Evolutionary conservation across 2,329 filamentous ascomycete species (phyloP).

Genomic region (Emergomyces pasteurianus): DNA sequence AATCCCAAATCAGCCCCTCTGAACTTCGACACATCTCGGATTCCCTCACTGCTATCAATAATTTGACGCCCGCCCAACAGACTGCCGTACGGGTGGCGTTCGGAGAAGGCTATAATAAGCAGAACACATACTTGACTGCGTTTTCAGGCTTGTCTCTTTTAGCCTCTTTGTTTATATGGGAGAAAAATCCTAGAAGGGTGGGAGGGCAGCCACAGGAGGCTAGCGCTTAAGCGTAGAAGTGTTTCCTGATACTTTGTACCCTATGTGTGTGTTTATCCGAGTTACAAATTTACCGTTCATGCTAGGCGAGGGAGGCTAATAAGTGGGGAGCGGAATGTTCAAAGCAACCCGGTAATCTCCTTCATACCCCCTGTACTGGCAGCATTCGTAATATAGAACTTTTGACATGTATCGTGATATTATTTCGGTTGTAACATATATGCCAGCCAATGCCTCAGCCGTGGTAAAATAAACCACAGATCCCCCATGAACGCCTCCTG

Average conservation of each 20-base stretch:
- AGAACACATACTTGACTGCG: not conserved
- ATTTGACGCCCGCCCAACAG: not conserved
- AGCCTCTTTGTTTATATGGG: not conserved
- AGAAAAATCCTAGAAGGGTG: not conserved
- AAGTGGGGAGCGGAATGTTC: not conserved
- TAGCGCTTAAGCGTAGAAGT: not conserved
- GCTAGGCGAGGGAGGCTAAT: not conserved
- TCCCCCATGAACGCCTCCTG: not conserved
- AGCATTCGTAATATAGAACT: not conserved
- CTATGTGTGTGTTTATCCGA: not conserved
- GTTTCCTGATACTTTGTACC: not conserved
- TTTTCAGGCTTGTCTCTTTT: not conserved
- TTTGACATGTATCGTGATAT: not conserved
- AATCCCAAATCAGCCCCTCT: not conserved
- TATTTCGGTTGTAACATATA: not conserved
- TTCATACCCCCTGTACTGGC: not conserved
- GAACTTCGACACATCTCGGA: not conserved
- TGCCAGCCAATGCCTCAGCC: not conserved
- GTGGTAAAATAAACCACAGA: not conserved
- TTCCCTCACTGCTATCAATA: not conserved
- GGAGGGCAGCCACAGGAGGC: not conserved
- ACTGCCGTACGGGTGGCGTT: not conserved
- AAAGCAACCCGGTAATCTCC: not conserved
- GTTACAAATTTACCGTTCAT: not conserved
- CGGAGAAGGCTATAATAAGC: not conserved